Percentiles rank a stretch among this genome's conserved stretches.
These are phyloP conservation scores for Annulohypoxylon maeteangense DNA, from an alignment of 495 filamentous ascomycete species.

Conservation along the genomic window DNA sequence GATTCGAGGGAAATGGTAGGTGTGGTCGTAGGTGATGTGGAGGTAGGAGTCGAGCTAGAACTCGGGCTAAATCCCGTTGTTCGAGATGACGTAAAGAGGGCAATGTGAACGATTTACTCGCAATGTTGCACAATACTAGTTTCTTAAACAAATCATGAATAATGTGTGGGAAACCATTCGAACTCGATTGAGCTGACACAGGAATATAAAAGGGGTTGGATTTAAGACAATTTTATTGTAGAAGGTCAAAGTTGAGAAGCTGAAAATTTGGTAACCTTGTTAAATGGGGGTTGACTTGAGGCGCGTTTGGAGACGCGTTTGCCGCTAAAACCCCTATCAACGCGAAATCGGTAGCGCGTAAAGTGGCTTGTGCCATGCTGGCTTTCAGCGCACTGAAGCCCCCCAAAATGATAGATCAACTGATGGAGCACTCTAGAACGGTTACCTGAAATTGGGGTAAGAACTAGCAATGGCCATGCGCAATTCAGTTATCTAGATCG, in stretches of 20 bases:
- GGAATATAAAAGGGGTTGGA: background rate
- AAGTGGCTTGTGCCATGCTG: constrained; percentile 40
- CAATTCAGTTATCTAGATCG: constrained; percentile 9
- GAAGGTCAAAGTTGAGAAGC: constrained; percentile 1
- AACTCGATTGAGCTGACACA: constrained; percentile 8
- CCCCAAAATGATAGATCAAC: constrained; percentile 3
- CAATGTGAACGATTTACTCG: constrained; percentile 18
- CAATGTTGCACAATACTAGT: background rate
- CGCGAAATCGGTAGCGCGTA: constrained; percentile 29
- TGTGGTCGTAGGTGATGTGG: background rate
- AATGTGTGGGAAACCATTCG: background rate
- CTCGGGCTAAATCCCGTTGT: constrained; percentile 14
- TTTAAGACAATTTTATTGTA: constrained; percentile 21
- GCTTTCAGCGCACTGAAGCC: constrained; percentile 6
- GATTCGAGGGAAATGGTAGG: background rate
- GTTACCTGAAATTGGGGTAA: constrained; percentile 5
- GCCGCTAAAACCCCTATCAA: constrained; percentile 6
- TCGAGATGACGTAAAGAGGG: constrained; percentile 27
- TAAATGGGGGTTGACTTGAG: constrained; percentile 19
- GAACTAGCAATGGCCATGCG: background rate
- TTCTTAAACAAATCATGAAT: background rate
- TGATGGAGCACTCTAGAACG: background rate
- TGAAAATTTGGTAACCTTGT: constrained; percentile 4
- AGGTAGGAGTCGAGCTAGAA: constrained; percentile 18
- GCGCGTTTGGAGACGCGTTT: constrained; percentile 34